A percentile compares a stretch with the other conserved stretches of the same genome.
These are phyloP conservation scores for Nevesoporus exiguus DNA, from an alignment of 768 basidiomycete genomes.

Conservation along the genomic window DNA sequence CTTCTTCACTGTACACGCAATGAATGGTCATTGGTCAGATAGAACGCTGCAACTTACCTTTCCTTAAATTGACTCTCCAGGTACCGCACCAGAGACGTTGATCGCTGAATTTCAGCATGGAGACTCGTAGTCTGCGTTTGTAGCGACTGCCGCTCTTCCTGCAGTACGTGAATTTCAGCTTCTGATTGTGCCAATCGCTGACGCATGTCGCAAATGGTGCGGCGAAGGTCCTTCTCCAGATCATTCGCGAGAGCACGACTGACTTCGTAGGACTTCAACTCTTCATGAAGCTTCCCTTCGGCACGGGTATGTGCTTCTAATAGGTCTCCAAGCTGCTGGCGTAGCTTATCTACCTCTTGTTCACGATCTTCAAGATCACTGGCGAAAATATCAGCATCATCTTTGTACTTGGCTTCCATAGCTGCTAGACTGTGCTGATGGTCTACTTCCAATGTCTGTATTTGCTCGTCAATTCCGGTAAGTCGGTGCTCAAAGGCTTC, in stretches of 20 bases:
- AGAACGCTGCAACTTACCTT: slow-evolving; percentile 39
- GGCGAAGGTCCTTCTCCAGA: slow-evolving; percentile 33
- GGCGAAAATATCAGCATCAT: slow-evolving; percentile 35
- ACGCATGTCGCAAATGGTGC: slow-evolving; percentile 35
- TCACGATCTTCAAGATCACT: slow-evolving; percentile 37
- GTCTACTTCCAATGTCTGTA: slow-evolving; percentile 29
- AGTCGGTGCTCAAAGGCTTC: slow-evolving; percentile 33
- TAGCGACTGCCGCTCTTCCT: slow-evolving; percentile 49
- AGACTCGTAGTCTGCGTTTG: slow-evolving; percentile 57
- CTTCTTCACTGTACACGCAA: slow-evolving; percentile 42
- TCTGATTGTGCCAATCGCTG: slow-evolving; percentile 42
- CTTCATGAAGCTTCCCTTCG: slow-evolving; percentile 26
- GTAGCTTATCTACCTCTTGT: slow-evolving; percentile 32
- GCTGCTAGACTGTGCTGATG: slow-evolving; percentile 12
- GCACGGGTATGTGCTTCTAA: slow-evolving; percentile 33
- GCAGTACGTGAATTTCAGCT: slow-evolving; percentile 33
- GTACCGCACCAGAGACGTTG: slow-evolving; percentile 55
- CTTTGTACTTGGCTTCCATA: slow-evolving; percentile 35
- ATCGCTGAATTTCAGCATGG: slow-evolving; percentile 64
- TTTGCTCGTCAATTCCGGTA: slow-evolving; percentile 19
- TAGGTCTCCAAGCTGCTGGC: slow-evolving; percentile 39
- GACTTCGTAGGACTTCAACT: slow-evolving; percentile 26
- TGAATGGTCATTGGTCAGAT: slow-evolving; percentile 1
- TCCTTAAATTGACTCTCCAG: slow-evolving; percentile 64
- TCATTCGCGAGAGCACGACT: slow-evolving; percentile 32